A percentile compares a stretch with the other conserved stretches of the same genome.
phyloP scores from a whole-genome alignment of 805 yeast species.

The Nakazawaea populi region DNA sequence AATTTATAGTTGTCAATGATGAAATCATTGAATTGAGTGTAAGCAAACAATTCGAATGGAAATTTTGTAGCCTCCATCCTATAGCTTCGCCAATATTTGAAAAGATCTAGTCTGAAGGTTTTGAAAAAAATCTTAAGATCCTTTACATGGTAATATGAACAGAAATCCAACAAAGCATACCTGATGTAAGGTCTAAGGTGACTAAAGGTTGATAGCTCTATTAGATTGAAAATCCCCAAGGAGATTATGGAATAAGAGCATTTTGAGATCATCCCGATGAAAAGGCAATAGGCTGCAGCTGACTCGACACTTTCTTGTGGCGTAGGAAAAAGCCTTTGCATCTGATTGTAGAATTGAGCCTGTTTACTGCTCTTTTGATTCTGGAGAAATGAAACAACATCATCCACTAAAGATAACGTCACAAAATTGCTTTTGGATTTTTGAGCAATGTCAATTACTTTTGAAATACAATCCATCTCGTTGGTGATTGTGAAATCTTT shows the following conservation, averaged over 20 bases:
- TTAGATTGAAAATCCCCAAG: conserved; percentile 32
- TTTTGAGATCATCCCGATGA: conserved; percentile 27
- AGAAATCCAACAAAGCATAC: conserved; percentile 20
- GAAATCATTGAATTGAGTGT: conserved; percentile 24
- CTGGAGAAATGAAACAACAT: conserved; percentile 13
- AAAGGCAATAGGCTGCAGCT: conserved; percentile 31
- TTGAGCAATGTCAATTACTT: conserved; percentile 7
- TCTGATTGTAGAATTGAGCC: conserved; percentile 23
- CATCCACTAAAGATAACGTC: conserved; percentile 17
- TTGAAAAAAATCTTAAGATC: conserved; percentile 22
- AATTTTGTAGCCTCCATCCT: conserved; percentile 25
- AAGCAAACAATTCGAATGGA: conserved; percentile 37
- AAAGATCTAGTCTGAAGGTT: conserved; percentile 26
- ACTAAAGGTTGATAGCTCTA: conserved; percentile 31
- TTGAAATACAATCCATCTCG: not conserved
- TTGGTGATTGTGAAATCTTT: not conserved
- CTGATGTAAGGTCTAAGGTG: conserved; percentile 26
- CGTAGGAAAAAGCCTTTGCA: conserved; percentile 23
- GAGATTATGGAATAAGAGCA: conserved; percentile 25
- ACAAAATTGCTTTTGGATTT: conserved; percentile 15
- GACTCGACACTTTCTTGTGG: conserved; percentile 35
- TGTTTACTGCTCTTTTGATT: conserved; percentile 12
- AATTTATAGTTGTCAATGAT: conserved; percentile 27
- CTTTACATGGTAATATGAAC: conserved; percentile 13
- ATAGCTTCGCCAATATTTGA: conserved; percentile 39